phyloP scores from a whole-genome alignment of 1,139 yeast species.

The Sugiyamaella sp. region DNA sequence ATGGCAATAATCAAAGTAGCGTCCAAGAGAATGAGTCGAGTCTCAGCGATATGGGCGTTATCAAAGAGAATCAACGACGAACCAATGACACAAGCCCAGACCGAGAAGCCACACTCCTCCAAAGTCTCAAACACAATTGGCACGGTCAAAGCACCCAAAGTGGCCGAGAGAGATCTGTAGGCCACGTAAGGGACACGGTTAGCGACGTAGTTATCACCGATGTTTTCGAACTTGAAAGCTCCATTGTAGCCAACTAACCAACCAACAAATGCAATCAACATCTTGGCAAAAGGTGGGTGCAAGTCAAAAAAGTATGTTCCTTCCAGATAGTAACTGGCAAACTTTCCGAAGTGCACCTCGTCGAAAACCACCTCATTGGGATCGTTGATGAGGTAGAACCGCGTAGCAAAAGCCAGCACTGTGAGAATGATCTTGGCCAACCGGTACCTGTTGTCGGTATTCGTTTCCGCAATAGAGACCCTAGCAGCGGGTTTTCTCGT shows the following conservation, averaged over 20 bases:
- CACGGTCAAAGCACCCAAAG: constrained; percentile 79
- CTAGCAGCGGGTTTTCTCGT: not conserved
- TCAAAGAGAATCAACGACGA: constrained; percentile 81
- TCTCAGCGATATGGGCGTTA: constrained; percentile 90
- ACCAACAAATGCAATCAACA: constrained; percentile 88
- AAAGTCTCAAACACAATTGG: constrained; percentile 81
- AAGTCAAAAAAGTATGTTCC: constrained; percentile 89
- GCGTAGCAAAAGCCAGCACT: constrained; percentile 62
- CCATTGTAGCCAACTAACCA: constrained; percentile 90
- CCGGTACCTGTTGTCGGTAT: constrained; percentile 7
- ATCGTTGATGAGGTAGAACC: constrained; percentile 69
- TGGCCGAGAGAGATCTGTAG: constrained; percentile 78
- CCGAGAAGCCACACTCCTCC: constrained; percentile 79
- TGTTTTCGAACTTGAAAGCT: constrained; percentile 82
- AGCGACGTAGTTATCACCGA: constrained; percentile 78
- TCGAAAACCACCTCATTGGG: constrained; percentile 95
- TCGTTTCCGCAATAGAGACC: not conserved
- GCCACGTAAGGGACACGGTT: constrained; percentile 89
- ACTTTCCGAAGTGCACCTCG: constrained; percentile 75
- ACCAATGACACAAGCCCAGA: constrained; percentile 79
- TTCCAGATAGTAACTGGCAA: constrained; percentile 61
- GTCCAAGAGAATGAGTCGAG: constrained; percentile 87
- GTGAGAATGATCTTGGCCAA: constrained; percentile 51
- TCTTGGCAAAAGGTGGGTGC: constrained; percentile 97
- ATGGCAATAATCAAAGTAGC: constrained; percentile 84